phyloP scores from a whole-genome alignment of 495 filamentous ascomycete species.

The Neurospora terricola region DNA sequence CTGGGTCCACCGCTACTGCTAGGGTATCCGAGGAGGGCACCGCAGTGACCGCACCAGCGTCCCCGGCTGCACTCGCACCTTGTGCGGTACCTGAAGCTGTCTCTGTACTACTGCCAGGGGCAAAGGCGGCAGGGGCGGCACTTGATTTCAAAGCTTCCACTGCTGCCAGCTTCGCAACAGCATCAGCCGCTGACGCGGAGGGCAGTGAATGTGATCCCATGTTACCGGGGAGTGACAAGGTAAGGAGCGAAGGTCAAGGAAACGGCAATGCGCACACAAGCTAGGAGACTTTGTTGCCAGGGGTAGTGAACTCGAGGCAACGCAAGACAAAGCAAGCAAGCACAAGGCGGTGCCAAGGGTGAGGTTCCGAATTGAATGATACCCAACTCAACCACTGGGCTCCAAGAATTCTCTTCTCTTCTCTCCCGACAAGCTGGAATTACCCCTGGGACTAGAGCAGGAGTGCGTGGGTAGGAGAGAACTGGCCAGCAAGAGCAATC shows the following conservation, averaged over 20 bases:
- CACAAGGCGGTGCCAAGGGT: neutral
- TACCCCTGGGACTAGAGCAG: neutral
- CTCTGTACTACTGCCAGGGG: neutral
- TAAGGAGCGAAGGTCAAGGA: neutral
- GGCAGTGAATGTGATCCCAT: slow-evolving; percentile 12
- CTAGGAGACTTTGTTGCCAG: neutral
- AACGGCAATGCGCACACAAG: neutral
- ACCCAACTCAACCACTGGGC: neutral
- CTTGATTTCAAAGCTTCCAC: neutral
- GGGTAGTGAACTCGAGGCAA: neutral
- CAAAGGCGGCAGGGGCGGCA: neutral
- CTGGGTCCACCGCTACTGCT: slow-evolving; percentile 6
- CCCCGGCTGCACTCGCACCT: neutral
- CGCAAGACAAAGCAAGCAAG: neutral
- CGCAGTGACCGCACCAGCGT: slow-evolving; percentile 1
- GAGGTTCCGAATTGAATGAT: neutral
- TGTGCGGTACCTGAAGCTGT: neutral
- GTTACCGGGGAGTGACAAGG: neutral
- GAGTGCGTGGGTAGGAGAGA: neutral
- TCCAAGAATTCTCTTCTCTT: neutral
- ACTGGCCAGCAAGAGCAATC: neutral
- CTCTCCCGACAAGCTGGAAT: neutral
- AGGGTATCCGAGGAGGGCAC: slow-evolving; percentile 5
- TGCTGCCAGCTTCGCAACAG: slow-evolving; percentile 20
- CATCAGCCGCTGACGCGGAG: slow-evolving; percentile 19